A percentile compares a stretch with the other conserved stretches of the same genome.
These are phyloP conservation scores for Leccinum fallax DNA, from an alignment of 1,284 basidiomycete genomes.

Conservation along the genomic window DNA sequence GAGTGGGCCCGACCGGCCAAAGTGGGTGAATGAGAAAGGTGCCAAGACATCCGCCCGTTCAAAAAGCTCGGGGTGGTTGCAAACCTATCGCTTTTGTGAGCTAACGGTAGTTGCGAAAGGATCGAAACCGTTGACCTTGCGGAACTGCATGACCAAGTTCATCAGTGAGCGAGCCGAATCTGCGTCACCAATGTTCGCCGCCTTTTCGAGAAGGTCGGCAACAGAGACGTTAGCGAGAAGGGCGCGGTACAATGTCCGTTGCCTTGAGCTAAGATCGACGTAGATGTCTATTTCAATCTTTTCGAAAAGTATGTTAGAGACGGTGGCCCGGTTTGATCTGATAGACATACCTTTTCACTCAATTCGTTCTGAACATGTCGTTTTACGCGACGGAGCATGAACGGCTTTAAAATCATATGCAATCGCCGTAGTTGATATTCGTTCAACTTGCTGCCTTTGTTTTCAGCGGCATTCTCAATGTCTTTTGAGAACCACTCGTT, in stretches of 20 bases:
- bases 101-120: not conserved
- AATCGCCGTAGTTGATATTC: constrained; percentile 94
- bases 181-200: constrained; percentile 85
- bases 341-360: constrained; percentile 85
- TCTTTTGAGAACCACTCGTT: constrained; percentile 99
- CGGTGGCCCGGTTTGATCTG: not conserved
- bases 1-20: constrained; percentile 81
- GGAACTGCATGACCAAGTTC: constrained; percentile 99
- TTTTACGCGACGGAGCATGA: constrained; percentile 98
- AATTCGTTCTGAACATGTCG: constrained; percentile 99
- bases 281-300: constrained; percentile 97
- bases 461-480: constrained; percentile 94
- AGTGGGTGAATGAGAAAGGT: constrained; percentile 87
- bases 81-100: constrained; percentile 61
- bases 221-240: constrained; percentile 94
- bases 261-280: constrained; percentile 93
- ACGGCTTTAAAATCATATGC: constrained; percentile 99
- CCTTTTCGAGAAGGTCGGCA: constrained; percentile 92
- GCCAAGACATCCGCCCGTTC: constrained; percentile 96
- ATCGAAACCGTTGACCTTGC: constrained; percentile 64
- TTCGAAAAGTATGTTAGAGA: constrained; percentile 3
- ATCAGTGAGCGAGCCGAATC: constrained; percentile 92
- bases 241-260: constrained; percentile 90
- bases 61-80: constrained; percentile 98
- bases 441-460: constrained; percentile 89